phyloP scores from a whole-genome alignment of 176 grass and related monocot genomes.

The Oryza brachyantha region DNA sequence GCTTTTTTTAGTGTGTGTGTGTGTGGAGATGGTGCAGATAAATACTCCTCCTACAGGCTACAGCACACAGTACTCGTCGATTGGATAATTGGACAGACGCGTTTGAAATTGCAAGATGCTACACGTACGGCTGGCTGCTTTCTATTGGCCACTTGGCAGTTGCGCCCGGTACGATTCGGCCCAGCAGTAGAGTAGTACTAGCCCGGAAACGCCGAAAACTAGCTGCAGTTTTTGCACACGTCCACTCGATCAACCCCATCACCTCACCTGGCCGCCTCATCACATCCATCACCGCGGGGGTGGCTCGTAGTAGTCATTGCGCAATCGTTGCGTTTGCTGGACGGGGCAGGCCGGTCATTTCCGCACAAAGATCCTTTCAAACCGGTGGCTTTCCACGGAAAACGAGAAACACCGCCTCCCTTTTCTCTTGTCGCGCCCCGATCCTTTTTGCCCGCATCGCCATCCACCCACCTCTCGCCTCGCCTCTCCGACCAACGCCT shows the following conservation, averaged over 20 bases:
- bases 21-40: background rate
- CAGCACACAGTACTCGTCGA: background rate
- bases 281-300: background rate
- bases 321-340: slow-evolving; percentile 2
- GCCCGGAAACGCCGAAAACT: background rate
- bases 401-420: slow-evolving; percentile 40
- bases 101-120: slow-evolving; percentile 34
- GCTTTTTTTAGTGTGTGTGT: background rate
- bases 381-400: slow-evolving; percentile 56
- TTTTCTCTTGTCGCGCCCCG: background rate
- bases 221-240: background rate
- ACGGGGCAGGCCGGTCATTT: slow-evolving; percentile 50
- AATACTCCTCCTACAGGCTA: too few relatives aligned
- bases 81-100: background rate
- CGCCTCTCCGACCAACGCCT: slow-evolving; percentile 46
- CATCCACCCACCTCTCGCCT: slow-evolving; percentile 29
- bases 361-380: slow-evolving; percentile 54
- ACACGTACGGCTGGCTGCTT: slow-evolving; percentile 2
- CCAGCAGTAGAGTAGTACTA: background rate
- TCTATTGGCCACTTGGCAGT: slow-evolving; percentile 20
- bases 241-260: slow-evolving; percentile 15
- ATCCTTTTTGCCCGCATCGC: slow-evolving; percentile 26
- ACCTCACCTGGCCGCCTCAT: background rate
- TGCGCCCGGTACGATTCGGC: background rate
- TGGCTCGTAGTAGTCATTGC: slow-evolving; percentile 24